Evolutionary conservation across 2,329 filamentous ascomycete species (phyloP).

Genomic region (Nemania serpens): DNA sequence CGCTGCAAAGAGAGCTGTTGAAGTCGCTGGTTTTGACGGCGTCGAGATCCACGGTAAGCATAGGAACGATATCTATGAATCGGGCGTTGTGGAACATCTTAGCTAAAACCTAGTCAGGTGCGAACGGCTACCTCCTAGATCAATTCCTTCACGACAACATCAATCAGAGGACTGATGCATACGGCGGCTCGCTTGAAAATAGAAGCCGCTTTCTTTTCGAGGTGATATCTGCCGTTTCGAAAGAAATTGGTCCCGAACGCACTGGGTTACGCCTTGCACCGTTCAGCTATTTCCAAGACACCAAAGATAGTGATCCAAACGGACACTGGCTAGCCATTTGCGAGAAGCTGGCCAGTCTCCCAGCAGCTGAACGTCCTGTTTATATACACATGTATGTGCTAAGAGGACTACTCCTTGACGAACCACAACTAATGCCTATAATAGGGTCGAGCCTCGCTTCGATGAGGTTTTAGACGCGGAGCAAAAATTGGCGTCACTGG

Average conservation of each 20-base stretch:
- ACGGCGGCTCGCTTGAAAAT: conserved; percentile 37
- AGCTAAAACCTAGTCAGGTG: conserved; percentile 35
- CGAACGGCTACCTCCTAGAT: conserved; percentile 62
- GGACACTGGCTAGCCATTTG: conserved; percentile 46
- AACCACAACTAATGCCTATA: neutral
- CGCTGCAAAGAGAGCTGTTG: conserved; percentile 58
- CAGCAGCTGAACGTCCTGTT: conserved; percentile 42
- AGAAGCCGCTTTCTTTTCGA: conserved; percentile 34
- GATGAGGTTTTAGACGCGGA: conserved; percentile 52
- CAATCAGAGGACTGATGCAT: conserved; percentile 37
- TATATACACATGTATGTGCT: conserved; percentile 52
- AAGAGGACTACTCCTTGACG: neutral
- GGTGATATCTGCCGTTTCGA: conserved; percentile 32
- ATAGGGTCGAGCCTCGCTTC: conserved; percentile 52
- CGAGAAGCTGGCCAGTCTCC: conserved; percentile 42
- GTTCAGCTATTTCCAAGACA: conserved; percentile 36
- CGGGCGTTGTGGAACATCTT: neutral
- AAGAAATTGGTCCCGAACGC: conserved; percentile 33
- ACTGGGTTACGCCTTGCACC: conserved; percentile 35
- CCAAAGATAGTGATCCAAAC: conserved; percentile 33
- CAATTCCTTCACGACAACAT: conserved; percentile 54
- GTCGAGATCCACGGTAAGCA: conserved; percentile 52
- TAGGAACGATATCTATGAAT: neutral
- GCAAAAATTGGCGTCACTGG: conserved; percentile 48
- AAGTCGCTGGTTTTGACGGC: conserved; percentile 64